Percentiles rank a stretch among this genome's conserved stretches.
Conservation (phyloP, 225 moss, liverwort and hornwort species). For the Polytrichum commune region DNA sequence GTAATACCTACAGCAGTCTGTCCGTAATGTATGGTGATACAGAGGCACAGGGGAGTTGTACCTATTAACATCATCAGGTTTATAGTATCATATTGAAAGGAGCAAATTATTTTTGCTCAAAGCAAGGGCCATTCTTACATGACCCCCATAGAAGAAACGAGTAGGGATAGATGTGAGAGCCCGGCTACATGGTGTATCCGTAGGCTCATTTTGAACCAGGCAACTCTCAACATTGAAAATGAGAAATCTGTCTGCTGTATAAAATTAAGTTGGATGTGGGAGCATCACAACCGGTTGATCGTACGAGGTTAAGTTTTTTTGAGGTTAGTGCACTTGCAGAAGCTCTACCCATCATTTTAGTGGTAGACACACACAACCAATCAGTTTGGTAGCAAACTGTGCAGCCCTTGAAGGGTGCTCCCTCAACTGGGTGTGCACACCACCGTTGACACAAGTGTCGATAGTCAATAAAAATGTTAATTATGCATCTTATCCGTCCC, state of each 20-base stretch:
- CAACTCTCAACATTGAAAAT: constrained; percentile 4
- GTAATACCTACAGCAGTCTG: constrained; percentile 1
- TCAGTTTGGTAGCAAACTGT: constrained; percentile 7
- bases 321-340: constrained; percentile 1
- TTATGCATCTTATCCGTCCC: not conserved
- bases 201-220: constrained; percentile 13
- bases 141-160: constrained; percentile 7
- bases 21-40: constrained; percentile 5
- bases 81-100: constrained; percentile 9
- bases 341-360: constrained; percentile 13
- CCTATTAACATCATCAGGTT: not conserved
- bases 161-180: constrained; percentile 5
- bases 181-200: not conserved
- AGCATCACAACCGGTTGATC: constrained; percentile 7
- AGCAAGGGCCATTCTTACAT: constrained; percentile 5
- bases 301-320: constrained; percentile 7
- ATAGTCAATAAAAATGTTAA: constrained; percentile 9
- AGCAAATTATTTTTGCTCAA: constrained; percentile 3
- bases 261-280: constrained; percentile 12
- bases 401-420: constrained; percentile 11
- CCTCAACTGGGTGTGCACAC: constrained; percentile 12
- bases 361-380: constrained; percentile 5
- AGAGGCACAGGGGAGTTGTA: constrained; percentile 3
- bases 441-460: constrained; percentile 13
- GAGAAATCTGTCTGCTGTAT: constrained; percentile 10